Evolutionary conservation across 2,329 filamentous ascomycete species (phyloP), one percentile per base, ranked within the genome.

Genomic region (Tolypocladium ophioglossoides): DNA sequence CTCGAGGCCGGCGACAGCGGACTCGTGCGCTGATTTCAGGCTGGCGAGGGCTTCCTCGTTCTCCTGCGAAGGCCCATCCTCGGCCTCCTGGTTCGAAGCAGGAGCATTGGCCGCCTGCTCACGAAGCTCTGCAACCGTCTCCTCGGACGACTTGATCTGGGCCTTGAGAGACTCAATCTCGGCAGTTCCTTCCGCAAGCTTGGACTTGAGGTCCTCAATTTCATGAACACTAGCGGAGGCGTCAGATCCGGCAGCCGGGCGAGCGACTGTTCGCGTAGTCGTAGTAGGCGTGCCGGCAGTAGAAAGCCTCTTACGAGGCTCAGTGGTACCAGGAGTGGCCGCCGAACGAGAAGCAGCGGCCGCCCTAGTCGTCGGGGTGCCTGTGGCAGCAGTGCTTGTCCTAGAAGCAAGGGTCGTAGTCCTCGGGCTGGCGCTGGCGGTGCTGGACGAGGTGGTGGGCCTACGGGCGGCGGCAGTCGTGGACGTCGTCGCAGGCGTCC

Each of bases 121-220:
- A 54, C 73, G 75, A 22, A 85, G 72, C 59, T 80, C 74, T 2
- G 74, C 64, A 53, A 85, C 73, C 61, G 78, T 83, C 51, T 76
- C 76, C 62, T 83, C 72, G 0, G 79, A 81, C 10, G 75, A 68
- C 55, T 75, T 69, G 50, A 85, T 75, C 60, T 85, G 77, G 7
- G 73, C 71, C 65, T 80, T 82, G 34, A 85, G 74, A 14, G 76
- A 68, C 53, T 78, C 74, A 11, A 85, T 78, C 62, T 83, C 78
- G 8, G 74, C 66, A 62, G 85, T 80, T 57, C 79, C 82, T 35
- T 79, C 74, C 5, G 74, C 72, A 24, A 86, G 71, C 67, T 84
- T 83, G 9, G 72, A 66, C 70, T 82, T 85, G 46, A 86, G 72
- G 48, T 81, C 77, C 51, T 85, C 82, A 4, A 80, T 70, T 61